phyloP scores from a whole-genome alignment of 2,329 filamentous ascomycete genomes.

The Xylaria sp. region DNA sequence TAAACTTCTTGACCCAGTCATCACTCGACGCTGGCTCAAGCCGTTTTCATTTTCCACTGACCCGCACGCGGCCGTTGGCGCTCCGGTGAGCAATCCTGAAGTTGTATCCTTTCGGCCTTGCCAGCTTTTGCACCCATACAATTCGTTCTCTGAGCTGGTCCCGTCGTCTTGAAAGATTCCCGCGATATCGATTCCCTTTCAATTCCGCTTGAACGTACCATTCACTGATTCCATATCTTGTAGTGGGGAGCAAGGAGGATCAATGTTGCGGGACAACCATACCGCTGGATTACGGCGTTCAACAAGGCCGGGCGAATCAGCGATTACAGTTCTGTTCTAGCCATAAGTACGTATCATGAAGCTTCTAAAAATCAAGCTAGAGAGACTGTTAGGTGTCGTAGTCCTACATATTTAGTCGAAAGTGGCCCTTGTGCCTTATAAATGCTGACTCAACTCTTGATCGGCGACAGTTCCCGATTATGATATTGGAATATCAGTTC shows the following conservation, averaged over 20 bases:
- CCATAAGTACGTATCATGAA: constrained; percentile 43
- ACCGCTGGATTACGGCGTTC: constrained; percentile 53
- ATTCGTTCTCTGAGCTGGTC: neutral
- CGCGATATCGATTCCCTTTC: neutral
- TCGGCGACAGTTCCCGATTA: constrained; percentile 53
- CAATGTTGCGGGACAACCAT: constrained; percentile 43
- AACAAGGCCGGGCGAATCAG: constrained; percentile 56
- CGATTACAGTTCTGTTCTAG: constrained; percentile 53
- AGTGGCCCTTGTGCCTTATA: neutral
- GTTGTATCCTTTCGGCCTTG: neutral
- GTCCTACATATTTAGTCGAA: neutral
- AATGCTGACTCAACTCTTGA: constrained; percentile 10
- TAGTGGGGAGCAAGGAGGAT: constrained; percentile 52
- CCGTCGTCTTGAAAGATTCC: neutral
- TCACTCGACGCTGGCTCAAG: constrained; percentile 55
- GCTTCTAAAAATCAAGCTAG: neutral
- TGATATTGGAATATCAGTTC: constrained; percentile 55
- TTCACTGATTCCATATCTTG: neutral
- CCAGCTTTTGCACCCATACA: neutral
- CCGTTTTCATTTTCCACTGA: constrained; percentile 54
- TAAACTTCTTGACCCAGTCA: constrained; percentile 50
- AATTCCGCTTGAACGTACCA: neutral
- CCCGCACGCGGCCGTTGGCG: constrained; percentile 53
- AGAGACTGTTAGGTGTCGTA: neutral
- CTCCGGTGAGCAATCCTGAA: constrained; percentile 37